Evolutionary conservation across 2,329 filamentous ascomycete species (phyloP).

Genomic region (Diplodia corticola): DNA sequence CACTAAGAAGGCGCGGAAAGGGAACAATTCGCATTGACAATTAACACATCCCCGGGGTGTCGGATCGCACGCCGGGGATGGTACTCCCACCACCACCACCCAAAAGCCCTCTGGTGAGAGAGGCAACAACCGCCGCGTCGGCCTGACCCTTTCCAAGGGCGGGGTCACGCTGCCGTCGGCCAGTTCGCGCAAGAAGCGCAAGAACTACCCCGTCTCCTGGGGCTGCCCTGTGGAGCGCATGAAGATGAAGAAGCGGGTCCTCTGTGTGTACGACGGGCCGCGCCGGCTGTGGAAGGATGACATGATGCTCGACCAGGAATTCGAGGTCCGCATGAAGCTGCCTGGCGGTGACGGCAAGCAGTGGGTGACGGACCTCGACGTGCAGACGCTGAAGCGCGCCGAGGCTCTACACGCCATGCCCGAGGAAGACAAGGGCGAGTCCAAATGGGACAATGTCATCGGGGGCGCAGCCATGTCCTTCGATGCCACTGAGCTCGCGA

Average conservation of each 20-base stretch:
- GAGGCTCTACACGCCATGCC: constrained; percentile 78
- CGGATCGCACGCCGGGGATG: constrained; percentile 37
- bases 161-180: constrained; percentile 59
- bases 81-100: constrained; percentile 32
- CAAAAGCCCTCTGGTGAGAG: constrained; percentile 21
- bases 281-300: constrained; percentile 94
- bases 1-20: constrained; percentile 50
- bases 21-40: constrained; percentile 49
- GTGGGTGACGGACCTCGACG: constrained; percentile 91
- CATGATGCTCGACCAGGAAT: constrained; percentile 96
- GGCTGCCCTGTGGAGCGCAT: constrained; percentile 89
- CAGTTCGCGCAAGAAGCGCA: constrained; percentile 79
- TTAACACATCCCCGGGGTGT: constrained; percentile 53
- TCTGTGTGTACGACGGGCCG: constrained; percentile 87
- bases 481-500: constrained; percentile 7
- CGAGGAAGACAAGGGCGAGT: constrained; percentile 83
- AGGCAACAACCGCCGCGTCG: constrained; percentile 36
- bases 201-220: constrained; percentile 93
- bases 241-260: constrained; percentile 96
- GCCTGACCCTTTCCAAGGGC: constrained; percentile 75
- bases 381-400: constrained; percentile 85
- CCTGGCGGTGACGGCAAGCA: constrained; percentile 53
- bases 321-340: constrained; percentile 85
- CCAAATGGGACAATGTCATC: constrained; percentile 70
- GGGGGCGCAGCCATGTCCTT: constrained; percentile 20